Evolutionary conservation across 106 monocot species (phyloP).

Genomic region (Platanthera guangdongensis): DNA sequence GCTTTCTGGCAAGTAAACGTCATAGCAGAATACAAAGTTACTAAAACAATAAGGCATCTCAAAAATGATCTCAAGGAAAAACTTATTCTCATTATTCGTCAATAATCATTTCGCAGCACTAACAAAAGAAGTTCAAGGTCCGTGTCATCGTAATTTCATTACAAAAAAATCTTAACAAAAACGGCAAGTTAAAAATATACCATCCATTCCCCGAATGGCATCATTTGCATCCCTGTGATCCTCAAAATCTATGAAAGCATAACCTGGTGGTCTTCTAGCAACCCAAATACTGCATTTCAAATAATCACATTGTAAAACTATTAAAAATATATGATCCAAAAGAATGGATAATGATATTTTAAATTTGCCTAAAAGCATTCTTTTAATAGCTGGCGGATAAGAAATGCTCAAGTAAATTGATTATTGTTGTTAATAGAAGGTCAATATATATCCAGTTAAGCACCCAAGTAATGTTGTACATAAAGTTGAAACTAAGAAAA

Average conservation of each 20-base stretch:
- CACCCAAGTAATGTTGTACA: no score
- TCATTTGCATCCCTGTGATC: conserved; percentile 44
- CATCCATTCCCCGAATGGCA: conserved; percentile 47
- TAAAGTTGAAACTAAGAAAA: no score
- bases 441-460: no score
- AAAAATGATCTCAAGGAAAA: neutral
- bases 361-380: no score
- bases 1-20: neutral
- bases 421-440: no score
- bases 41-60: neutral
- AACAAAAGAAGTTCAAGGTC: neutral
- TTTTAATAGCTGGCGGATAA: no score
- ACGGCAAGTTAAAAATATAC: conserved; percentile 6
- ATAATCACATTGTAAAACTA: neutral
- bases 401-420: no score
- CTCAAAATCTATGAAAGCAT: conserved; percentile 48
- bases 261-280: conserved; percentile 49
- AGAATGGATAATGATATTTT: neutral
- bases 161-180: conserved; percentile 2
- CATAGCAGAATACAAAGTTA: neutral
- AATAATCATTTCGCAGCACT: neutral
- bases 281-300: conserved; percentile 40
- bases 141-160: neutral
- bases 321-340: neutral
- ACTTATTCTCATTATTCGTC: neutral